A percentile compares a stretch with the other conserved stretches of the same genome.
Evolutionary conservation across 495 filamentous ascomycete species (phyloP).

Genomic region (Barbatosphaeria neglecta): DNA sequence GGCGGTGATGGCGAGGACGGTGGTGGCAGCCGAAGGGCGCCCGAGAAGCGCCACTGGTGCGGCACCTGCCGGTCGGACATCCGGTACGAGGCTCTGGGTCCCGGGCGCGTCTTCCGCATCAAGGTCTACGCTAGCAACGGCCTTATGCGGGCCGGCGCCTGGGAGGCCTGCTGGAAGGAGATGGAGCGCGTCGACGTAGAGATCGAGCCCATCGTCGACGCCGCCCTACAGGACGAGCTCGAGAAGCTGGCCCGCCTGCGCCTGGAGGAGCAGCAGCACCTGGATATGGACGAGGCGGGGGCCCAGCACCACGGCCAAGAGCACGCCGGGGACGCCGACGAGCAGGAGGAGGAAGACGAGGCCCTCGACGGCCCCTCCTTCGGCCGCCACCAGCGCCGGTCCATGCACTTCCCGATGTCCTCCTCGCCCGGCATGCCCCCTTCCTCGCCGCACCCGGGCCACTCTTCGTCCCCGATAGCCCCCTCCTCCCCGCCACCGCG

Average conservation of each 20-base stretch:
- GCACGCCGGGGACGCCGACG: constrained; percentile 11
- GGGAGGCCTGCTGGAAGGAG: constrained; percentile 87
- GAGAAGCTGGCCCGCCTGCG: constrained; percentile 26
- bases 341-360: constrained; percentile 2
- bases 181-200: constrained; percentile 98
- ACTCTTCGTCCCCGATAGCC: neutral
- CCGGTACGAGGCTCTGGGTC: constrained; percentile 29
- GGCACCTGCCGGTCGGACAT: constrained; percentile 46
- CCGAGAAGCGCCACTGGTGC: constrained; percentile 45
- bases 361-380: too few species aligned
- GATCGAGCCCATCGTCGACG: constrained; percentile 52
- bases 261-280: constrained; percentile 16
- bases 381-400: too few species aligned
- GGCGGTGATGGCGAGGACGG: constrained; percentile 35
- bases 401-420: too few species aligned
- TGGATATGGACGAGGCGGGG: constrained; percentile 21
- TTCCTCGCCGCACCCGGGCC: too few species aligned
- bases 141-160: constrained; percentile 80
- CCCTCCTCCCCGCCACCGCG: neutral
- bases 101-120: constrained; percentile 60
- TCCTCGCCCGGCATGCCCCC: too few species aligned
- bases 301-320: constrained; percentile 1
- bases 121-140: constrained; percentile 91
- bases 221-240: constrained; percentile 27
- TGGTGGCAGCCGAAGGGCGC: constrained; percentile 15